These are phyloP conservation scores for Guyanaporus albipodus DNA, from an alignment of 768 basidiomycete genomes.

Conservation along the genomic window DNA sequence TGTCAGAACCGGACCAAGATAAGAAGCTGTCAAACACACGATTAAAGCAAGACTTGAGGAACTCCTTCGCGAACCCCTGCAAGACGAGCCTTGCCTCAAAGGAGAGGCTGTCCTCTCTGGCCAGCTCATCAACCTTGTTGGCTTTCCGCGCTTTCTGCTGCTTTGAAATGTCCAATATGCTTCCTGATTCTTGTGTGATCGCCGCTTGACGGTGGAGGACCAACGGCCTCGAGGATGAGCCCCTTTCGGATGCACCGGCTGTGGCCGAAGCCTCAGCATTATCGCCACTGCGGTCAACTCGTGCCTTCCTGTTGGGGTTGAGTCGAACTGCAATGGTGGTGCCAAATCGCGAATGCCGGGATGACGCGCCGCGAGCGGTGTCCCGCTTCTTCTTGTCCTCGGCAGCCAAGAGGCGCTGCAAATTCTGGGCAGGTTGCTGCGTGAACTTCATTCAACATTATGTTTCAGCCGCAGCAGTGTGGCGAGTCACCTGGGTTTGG, in stretches of 20 bases:
- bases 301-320: slow-evolving; percentile 50
- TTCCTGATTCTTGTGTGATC: slow-evolving; percentile 61
- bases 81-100: slow-evolving; percentile 61
- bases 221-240: slow-evolving; percentile 45
- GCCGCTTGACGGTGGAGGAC: slow-evolving; percentile 87
- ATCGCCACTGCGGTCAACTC: slow-evolving; percentile 17
- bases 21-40: slow-evolving; percentile 46
- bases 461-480: slow-evolving; percentile 4
- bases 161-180: slow-evolving; percentile 68
- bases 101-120: slow-evolving; percentile 62
- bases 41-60: slow-evolving; percentile 85
- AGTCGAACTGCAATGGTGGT: slow-evolving; percentile 85
- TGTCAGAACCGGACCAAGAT: slow-evolving; percentile 16
- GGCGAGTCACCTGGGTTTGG: slow-evolving; percentile 53
- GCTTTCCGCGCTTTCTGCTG: slow-evolving; percentile 56
- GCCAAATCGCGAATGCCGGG: slow-evolving; percentile 94
- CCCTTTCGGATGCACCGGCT: slow-evolving; percentile 17
- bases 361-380: slow-evolving; percentile 51
- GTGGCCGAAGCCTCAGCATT: slow-evolving; percentile 21
- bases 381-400: slow-evolving; percentile 68
- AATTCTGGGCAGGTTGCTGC: slow-evolving; percentile 64
- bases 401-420: slow-evolving; percentile 71
- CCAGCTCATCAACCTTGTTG: slow-evolving; percentile 62
- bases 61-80: slow-evolving; percentile 65
- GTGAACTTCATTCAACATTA: slow-evolving; percentile 11